A percentile compares a stretch with the other conserved stretches of the same genome.
These are phyloP conservation scores for Pseudotulostoma volvatum DNA, from an alignment of 495 filamentous ascomycete species.

Conservation along the genomic window DNA sequence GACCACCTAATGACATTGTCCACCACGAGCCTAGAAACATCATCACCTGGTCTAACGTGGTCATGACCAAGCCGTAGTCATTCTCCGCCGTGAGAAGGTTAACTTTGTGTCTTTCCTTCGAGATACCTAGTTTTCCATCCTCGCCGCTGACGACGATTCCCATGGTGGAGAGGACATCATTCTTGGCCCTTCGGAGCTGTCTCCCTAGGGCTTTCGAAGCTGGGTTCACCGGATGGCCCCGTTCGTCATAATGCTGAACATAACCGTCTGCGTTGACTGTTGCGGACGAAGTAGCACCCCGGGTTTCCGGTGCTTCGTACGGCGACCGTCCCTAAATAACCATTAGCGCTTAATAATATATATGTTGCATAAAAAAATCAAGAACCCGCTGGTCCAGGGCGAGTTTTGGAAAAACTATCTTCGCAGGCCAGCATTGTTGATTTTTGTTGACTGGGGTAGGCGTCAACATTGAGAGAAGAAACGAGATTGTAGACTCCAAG, in stretches of 20 bases:
- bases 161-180: conserved; percentile 41
- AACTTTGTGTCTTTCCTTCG: conserved; percentile 26
- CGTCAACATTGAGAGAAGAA: too few relatives aligned
- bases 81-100: conserved; percentile 30
- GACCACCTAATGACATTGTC: conserved; percentile 25
- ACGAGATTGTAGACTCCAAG: too few relatives aligned
- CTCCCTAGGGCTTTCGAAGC: conserved; percentile 29
- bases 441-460: not conserved
- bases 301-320: conserved; percentile 42
- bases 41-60: conserved; percentile 24
- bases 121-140: conserved; percentile 17
- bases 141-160: conserved; percentile 34
- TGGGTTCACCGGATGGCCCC: conserved; percentile 50
- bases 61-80: conserved; percentile 33
- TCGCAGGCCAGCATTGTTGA: not conserved
- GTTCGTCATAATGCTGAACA: conserved; percentile 52
- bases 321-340: conserved; percentile 48
- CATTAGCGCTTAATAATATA: conserved; percentile 6
- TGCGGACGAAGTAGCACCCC: conserved; percentile 7
- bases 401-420: not conserved
- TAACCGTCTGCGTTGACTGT: conserved; percentile 29
- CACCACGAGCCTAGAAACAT: conserved; percentile 29
- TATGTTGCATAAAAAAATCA: conserved; percentile 1
- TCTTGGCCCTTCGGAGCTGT: conserved; percentile 34
- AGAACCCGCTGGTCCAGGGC: too few relatives aligned